Conservation (phyloP, 495 filamentous ascomycete genomes). For the Podospora didyma region DNA sequence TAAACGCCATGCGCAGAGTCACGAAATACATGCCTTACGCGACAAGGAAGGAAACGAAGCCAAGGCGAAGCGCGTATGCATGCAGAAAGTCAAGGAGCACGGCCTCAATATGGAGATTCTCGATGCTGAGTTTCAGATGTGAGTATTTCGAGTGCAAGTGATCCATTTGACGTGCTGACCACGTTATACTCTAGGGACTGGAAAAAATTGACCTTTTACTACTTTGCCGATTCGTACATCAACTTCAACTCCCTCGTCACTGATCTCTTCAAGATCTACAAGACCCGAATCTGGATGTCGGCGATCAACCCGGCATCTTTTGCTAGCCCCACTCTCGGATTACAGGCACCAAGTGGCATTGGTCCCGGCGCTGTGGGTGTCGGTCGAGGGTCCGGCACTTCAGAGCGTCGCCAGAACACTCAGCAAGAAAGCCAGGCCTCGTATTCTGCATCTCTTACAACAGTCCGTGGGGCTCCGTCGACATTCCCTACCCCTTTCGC, state of each 20-base stretch:
- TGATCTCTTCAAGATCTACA: constrained; percentile 98
- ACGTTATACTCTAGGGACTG: constrained; percentile 74
- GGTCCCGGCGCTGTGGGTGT: constrained; percentile 57
- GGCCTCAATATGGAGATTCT: constrained; percentile 96
- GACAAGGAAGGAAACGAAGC: constrained; percentile 98
- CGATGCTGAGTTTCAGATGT: constrained; percentile 99
- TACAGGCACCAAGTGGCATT: constrained; percentile 62
- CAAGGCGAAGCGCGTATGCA: constrained; percentile 92
- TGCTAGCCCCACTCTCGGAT: constrained; percentile 71
- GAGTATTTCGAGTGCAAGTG: constrained; percentile 33
- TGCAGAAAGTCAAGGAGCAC: constrained; percentile 93
- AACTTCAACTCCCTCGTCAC: constrained; percentile 98
- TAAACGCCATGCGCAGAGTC: constrained; percentile 83
- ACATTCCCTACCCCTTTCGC: constrained; percentile 32
- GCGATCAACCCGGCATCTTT: constrained; percentile 98
- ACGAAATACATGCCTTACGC: constrained; percentile 80
- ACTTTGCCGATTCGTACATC: constrained; percentile 96
- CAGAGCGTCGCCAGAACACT: constrained; percentile 45
- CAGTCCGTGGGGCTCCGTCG: constrained; percentile 36
- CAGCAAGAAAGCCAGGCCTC: constrained; percentile 38
- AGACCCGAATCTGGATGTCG: constrained; percentile 99
- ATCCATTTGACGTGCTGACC: constrained; percentile 9
- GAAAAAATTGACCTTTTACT: constrained; percentile 98
- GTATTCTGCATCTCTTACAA: constrained; percentile 31
- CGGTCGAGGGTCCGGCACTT: constrained; percentile 31